Base-by-base conservation (phyloP, 1,284 basidiomycete species). In the Moesziomyces sp. region DNA sequence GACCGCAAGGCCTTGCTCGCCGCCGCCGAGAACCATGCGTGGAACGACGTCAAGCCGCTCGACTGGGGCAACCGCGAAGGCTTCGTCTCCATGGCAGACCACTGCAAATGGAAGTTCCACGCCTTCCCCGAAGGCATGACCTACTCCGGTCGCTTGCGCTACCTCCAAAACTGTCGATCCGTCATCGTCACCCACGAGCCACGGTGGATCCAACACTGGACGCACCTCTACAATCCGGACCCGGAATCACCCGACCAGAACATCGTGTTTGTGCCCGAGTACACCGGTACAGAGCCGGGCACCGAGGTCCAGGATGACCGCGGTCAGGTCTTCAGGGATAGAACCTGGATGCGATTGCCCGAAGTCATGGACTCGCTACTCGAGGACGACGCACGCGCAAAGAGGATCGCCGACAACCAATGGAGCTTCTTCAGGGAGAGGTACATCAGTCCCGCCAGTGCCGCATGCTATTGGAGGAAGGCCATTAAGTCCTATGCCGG, bases 31-130 rank as follows among this genome's bases (percentile, higher is more conserved):
- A 56, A 63, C 11, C 66, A 82, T 52, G 46, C 42, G 3, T 82
- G 80, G 80, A 76, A 63, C 68, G 78, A 80, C 48, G 65, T 77
- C n/a, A 58, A 70, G 40, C 62, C 62, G 2, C 26, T 82, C 5
- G 64, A 74, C 42, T 82, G 80, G 80, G 63, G 49, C 13, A 61
- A 68, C 21, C n/a, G 46, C 1, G n/a, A 71, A 23, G 54, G 52
- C 1, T 60, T 61, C 14, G 65, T 80, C 1, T 46, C 68, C 3
- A 82, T 82, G 77, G 75, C 72, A 43, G 80, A 80, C 49, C 80
- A 82, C 51, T 80, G 80, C 63, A 72, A 70, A 45, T 80, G 75
- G 75, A 82, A 82, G 58, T 82, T 77, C 63, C 80, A 81, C 46
- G 80, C 75, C 6, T 80, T 79, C 30, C 75, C 80, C 1, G 80